Conservation (phyloP, 257 asterid genomes). For the Oldenlandia corymbosa region DNA sequence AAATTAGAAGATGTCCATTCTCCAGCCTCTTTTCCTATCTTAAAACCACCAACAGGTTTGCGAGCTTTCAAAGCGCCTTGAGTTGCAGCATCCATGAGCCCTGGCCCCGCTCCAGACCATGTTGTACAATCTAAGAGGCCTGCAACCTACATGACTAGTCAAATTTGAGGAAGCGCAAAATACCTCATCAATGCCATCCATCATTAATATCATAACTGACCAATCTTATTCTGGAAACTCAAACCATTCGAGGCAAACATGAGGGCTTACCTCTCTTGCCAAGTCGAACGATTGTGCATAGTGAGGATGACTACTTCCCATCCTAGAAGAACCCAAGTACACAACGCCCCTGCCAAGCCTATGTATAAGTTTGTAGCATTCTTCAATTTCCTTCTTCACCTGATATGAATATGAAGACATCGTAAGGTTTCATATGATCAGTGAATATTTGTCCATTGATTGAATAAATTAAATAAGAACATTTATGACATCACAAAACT, state of each 20-base stretch:
- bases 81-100: conserved; percentile 92
- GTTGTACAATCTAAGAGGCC: conserved; percentile 68
- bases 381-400: conserved; percentile 84
- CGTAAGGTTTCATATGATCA: not conserved
- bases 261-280: conserved; percentile 52
- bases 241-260: not conserved
- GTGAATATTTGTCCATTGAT: not conserved
- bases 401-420: conserved; percentile 20
- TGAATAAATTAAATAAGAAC: not conserved
- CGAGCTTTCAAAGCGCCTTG: conserved; percentile 85
- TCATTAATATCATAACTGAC: too few relatives aligned
- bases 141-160: conserved; percentile 48
- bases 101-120: conserved; percentile 98
- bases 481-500: not conserved
- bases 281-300: conserved; percentile 50
- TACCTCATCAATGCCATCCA: too few relatives aligned
- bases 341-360: conserved; percentile 89
- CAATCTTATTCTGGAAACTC: too few relatives aligned
- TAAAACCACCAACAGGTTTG: conserved; percentile 87
- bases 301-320: conserved; percentile 71
- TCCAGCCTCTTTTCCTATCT: conserved; percentile 87
- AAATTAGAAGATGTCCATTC: conserved; percentile 73
- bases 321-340: conserved; percentile 87
- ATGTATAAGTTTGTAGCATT: conserved; percentile 69
- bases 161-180: conserved; percentile 10